Evolutionary conservation across 352 stramenopile genomes (phyloP).

Genomic region (Phytopythium vexans): DNA sequence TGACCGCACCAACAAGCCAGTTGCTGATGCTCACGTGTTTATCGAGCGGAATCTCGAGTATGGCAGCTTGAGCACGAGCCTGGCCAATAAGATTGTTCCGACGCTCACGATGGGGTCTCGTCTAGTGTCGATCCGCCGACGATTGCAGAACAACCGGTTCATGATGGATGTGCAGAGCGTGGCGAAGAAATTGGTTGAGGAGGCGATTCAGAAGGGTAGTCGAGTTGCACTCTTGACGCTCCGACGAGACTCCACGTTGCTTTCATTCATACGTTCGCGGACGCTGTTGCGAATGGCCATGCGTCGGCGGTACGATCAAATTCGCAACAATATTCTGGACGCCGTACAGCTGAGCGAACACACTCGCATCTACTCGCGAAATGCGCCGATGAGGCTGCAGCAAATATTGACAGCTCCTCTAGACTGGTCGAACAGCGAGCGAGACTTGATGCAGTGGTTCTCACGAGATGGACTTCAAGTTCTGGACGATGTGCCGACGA

Average conservation of each 20-base stretch:
- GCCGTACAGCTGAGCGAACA: conserved; percentile 54
- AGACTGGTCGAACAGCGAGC: conserved; percentile 42
- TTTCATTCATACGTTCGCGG: conserved; percentile 39
- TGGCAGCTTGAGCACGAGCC: conserved; percentile 28
- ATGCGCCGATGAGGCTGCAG: conserved; percentile 43
- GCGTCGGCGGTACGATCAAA: conserved; percentile 42
- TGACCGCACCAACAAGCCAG: conserved; percentile 40
- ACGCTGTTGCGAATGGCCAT: conserved; percentile 44
- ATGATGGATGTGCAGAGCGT: conserved; percentile 27
- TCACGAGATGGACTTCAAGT: conserved; percentile 23
- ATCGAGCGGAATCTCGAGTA: conserved; percentile 53
- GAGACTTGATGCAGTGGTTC: conserved; percentile 41
- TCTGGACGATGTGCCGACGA: conserved; percentile 11
- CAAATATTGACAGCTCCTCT: conserved; percentile 27
- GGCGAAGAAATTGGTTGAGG: conserved; percentile 21
- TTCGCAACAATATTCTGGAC: conserved; percentile 36
- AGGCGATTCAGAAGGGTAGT: conserved; percentile 29
- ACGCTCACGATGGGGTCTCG: conserved; percentile 63
- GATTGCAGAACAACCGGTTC: conserved; percentile 48
- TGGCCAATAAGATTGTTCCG: conserved; percentile 60
- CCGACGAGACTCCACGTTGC: conserved; percentile 38
- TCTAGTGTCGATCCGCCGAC: conserved; percentile 55
- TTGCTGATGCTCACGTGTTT: conserved; percentile 54
- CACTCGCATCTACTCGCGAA: conserved; percentile 50
- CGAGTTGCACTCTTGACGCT: conserved; percentile 28